Base-by-base conservation (phyloP, 495 filamentous ascomycete genomes). In the Hypomontagnella submonticulosa region DNA sequence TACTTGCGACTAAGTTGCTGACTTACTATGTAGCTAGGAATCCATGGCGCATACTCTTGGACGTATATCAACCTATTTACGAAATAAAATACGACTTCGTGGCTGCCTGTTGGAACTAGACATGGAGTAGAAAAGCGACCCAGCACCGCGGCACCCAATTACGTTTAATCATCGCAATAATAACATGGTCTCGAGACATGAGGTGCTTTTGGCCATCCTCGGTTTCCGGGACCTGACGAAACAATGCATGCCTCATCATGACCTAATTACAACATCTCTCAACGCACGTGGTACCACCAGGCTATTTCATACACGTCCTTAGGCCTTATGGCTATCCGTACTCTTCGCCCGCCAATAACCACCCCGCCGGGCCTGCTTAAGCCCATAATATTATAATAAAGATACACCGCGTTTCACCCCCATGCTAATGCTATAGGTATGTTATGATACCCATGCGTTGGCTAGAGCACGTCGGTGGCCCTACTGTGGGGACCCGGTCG, bases 91-190 rank as follows among this genome's bases (percentile, higher is more conserved):
- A 27, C 23, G 32, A 23, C 23, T 10, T 27, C 18, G 33, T 15
- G 13, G 40, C 6, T 36, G 30, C 34, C n/a, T 57, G 23, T 57
- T 50, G 34, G 34, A 10, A 44, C 44, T 43, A 33, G 44, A 58
- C 55, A 11, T 52, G 47, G 54, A 16, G 44, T 46, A 55, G 47
- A 53, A 2, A 32, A 32, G 34, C 49, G 59, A 57, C 66, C 66
- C 66, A 57, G 27, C 34, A n/a, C 60, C 19, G 37, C 56, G 60
- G 60, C 23, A 69, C 60, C 54, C 59, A 63, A 68, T 63, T 38
- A 18, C 36, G 34, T 23, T 19, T 8, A 15, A 37, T 36, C n/a
- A 12, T 37, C n/a, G 16, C 23, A 27, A 27, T 59, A 50, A 51
- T 46, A 48, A 11, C 38, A 51, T 53, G 15, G 38, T 50, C 36